Conservation (phyloP, 306 rosid species). For the Trichosanthes cucumerina region DNA sequence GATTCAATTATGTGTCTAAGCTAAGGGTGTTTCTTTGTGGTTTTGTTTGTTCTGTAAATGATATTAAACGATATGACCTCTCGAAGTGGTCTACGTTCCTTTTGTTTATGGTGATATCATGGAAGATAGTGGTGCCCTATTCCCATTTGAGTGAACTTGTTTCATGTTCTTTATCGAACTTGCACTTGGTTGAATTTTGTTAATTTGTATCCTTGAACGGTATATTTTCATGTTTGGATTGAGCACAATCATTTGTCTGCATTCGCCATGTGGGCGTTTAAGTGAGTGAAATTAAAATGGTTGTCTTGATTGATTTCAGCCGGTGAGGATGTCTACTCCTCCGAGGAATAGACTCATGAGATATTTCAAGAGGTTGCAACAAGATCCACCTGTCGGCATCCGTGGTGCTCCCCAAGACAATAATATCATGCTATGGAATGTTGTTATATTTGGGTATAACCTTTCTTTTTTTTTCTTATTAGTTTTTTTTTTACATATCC, state of each 20-base stretch:
- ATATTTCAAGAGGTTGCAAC: slow-evolving; percentile 88
- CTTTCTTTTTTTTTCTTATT: neutral
- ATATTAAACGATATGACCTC: neutral
- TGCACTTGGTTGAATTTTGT: neutral
- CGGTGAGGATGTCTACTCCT: slow-evolving; percentile 87
- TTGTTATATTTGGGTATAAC: slow-evolving; percentile 84
- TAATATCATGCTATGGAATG: slow-evolving; percentile 95
- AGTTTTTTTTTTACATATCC: neutral
- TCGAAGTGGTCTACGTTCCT: neutral
- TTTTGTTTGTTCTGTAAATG: neutral
- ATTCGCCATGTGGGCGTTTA: neutral
- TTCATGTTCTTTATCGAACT: neutral
- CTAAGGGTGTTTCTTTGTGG: neutral
- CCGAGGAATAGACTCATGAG: slow-evolving; percentile 92
- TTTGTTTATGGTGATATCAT: neutral
- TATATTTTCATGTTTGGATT: neutral
- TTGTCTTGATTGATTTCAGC: slow-evolving; percentile 30
- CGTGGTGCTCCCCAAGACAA: slow-evolving; percentile 97
- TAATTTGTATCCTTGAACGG: neutral
- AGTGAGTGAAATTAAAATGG: slow-evolving; percentile 7
- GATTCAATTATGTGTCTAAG: neutral
- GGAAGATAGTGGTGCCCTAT: neutral
- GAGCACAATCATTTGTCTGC: neutral
- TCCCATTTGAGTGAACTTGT: neutral
- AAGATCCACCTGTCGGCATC: slow-evolving; percentile 89